Conservation (phyloP, 2,329 filamentous ascomycete species). For the Verticillium albo-atrum region DNA sequence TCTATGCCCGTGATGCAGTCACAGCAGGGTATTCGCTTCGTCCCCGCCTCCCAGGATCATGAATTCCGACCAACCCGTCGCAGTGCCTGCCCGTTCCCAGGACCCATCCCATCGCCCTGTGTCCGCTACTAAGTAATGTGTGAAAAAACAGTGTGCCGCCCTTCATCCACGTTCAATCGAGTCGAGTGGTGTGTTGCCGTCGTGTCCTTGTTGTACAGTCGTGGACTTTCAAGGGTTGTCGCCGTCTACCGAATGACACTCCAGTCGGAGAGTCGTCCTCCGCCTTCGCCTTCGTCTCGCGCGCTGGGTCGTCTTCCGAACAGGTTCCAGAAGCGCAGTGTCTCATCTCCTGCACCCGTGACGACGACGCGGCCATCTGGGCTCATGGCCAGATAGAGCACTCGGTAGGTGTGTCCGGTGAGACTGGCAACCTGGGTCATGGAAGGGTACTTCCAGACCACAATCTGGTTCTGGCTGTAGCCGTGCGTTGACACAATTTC, state of each 20-base stretch:
- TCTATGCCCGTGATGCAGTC: neutral
- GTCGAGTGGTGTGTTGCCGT: neutral
- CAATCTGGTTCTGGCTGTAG: constrained; percentile 97
- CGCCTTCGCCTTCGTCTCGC: constrained; percentile 62
- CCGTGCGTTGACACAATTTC: constrained; percentile 97
- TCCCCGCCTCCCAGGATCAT: neutral
- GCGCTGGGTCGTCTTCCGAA: constrained; percentile 79
- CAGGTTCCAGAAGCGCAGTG: constrained; percentile 91
- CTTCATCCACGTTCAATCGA: neutral
- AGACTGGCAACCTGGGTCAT: constrained; percentile 96
- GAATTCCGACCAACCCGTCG: neutral
- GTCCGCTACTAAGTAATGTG: neutral
- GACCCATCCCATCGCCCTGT: neutral
- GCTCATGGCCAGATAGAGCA: constrained; percentile 95
- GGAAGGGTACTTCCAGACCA: constrained; percentile 98
- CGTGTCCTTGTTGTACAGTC: neutral
- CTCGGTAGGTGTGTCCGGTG: constrained; percentile 94
- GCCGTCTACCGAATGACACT: constrained; percentile 66
- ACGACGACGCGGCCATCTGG: constrained; percentile 92
- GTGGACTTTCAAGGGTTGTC: neutral
- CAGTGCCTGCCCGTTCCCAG: neutral
- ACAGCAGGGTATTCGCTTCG: neutral
- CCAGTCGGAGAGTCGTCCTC: constrained; percentile 69
- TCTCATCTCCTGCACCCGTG: constrained; percentile 94
- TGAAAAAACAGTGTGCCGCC: neutral